Evolutionary conservation across 768 basidiomycete species (phyloP), one percentile per base, ranked within the genome.

Genomic region (Hygrophoropsis aurantiaca): DNA sequence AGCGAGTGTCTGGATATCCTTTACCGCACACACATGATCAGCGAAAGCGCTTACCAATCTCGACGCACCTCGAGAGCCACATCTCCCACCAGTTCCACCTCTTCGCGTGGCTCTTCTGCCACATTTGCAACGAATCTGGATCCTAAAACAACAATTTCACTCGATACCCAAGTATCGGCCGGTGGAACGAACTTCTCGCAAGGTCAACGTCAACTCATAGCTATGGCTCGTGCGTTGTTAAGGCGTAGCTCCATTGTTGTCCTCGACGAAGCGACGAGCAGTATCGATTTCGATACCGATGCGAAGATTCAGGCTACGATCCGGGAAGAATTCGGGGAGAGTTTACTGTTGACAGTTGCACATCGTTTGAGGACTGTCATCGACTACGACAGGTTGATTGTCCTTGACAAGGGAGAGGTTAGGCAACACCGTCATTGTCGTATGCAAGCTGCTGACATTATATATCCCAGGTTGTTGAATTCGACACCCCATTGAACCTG

Each of bases 151-250:
- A 51, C 54, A 3, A 67, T 81, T 42, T 67, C 69, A 9, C 65
- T 81, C 4, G 70, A 75, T 23, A 78, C 64, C 49, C 77, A 65
- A 59, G 80, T 75, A 49, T 79, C 64, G 44, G 72, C 67, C 3
- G 85, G 84, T 5, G 88, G 88, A 5, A 63, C 74, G 16, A 90
- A 90, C 59, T 79, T 90, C 52, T 86, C 84, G 1, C 82, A 86
- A 35, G 89, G 89, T 19, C 87, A 90, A 57, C 65, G 87, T 9
- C 88, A 90, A 55, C 74, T 85, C 39, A 73, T 85, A 39, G 82
- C 82, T 8, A 71, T 85, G 59, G 82, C 83, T 4, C 69, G 84
- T 27, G 84, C 84, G 2, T 73, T 84, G 50, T 67, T 84, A 10
- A 70, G 80, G 25, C 72, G 75, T 36, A 83, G 77, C 64, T 74